phyloP scores from a whole-genome alignment of 768 basidiomycete species.

The Auricularia heimuer region DNA sequence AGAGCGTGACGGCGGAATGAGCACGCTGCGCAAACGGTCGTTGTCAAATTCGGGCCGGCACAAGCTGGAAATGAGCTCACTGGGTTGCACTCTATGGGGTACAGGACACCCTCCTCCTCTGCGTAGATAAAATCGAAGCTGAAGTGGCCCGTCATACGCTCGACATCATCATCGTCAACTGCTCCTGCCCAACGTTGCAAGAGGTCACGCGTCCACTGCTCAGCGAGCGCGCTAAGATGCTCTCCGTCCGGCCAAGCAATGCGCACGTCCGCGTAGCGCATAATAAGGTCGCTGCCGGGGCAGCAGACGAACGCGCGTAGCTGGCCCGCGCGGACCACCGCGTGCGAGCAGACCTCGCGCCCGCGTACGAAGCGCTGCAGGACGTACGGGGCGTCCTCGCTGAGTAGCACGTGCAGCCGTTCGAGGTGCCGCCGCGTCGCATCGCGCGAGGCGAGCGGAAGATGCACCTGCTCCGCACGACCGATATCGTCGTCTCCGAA shows the following conservation, averaged over 20 bases:
- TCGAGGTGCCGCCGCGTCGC: not conserved
- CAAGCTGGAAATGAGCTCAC: not conserved
- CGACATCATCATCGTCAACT: not conserved
- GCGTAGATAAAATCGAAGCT: not conserved
- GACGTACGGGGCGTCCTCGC: not conserved
- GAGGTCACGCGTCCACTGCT: not conserved
- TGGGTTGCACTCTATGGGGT: not conserved
- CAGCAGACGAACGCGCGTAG: not conserved
- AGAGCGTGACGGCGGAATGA: no score
- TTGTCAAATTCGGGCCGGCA: no score
- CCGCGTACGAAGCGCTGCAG: not conserved
- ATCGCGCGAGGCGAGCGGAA: not conserved
- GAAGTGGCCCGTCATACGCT: not conserved
- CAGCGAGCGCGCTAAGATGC: not conserved
- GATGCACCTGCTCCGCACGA: not conserved
- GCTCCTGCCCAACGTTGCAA: not conserved
- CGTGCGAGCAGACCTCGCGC: not conserved
- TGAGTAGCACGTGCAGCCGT: not conserved
- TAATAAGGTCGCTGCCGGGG: not conserved
- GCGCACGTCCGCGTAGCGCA: not conserved
- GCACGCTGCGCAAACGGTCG: no score
- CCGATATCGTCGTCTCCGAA: not conserved
- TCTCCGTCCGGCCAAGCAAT: not conserved
- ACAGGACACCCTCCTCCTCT: not conserved
- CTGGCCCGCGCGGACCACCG: not conserved